Evolutionary conservation across 345 rosid species (phyloP).

Genomic region (Populus tremula): DNA sequence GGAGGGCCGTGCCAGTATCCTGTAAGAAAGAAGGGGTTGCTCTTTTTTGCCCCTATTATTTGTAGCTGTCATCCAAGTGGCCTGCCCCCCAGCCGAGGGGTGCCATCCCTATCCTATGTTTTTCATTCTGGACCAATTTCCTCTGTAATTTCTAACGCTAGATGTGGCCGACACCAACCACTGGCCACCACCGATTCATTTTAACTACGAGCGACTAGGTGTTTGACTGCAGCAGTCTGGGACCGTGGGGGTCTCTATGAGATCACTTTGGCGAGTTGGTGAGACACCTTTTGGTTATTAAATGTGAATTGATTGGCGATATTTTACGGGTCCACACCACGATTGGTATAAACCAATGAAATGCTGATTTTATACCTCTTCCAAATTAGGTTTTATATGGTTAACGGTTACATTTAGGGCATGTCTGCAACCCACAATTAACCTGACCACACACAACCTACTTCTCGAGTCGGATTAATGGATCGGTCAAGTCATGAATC

Average conservation of each 20-base stretch:
- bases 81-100: constrained; percentile 13
- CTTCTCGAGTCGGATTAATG: too few relatives aligned
- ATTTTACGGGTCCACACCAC: not conserved
- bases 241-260: not conserved
- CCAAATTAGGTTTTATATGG: too few relatives aligned
- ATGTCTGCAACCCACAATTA: too few relatives aligned
- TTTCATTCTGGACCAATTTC: constrained; percentile 26
- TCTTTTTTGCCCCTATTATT: constrained; percentile 11
- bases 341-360: too few relatives aligned
- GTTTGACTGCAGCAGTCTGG: not conserved
- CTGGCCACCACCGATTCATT: not conserved
- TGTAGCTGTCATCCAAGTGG: constrained; percentile 32
- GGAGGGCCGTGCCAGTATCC: constrained; percentile 28
- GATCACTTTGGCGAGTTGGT: not conserved
- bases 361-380: too few relatives aligned
- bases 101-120: constrained; percentile 12
- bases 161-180: not conserved
- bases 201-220: too few relatives aligned
- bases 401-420: too few relatives aligned
- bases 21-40: constrained; percentile 22
- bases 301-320: constrained; percentile 6
- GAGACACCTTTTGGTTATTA: not conserved
- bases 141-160: constrained; percentile 1
- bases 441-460: too few relatives aligned
- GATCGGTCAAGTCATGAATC: too few relatives aligned